Percentiles rank a stretch among this genome's conserved stretches.
Evolutionary conservation across 2,329 filamentous ascomycete genomes (phyloP).

Genomic region (Diaporthe helianthi): DNA sequence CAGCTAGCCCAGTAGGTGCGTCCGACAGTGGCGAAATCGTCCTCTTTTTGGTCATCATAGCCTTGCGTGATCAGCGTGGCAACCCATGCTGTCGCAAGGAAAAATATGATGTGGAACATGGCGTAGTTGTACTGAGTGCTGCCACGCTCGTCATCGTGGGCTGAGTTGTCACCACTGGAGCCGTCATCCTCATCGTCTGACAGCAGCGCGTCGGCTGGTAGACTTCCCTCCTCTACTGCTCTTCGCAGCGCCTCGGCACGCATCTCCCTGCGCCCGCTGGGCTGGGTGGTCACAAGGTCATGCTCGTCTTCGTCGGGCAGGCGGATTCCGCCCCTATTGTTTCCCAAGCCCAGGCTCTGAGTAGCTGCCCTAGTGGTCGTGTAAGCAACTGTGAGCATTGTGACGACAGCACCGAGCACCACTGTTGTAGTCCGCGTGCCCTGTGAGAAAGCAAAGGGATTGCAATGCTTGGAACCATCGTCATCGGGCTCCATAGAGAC

Average conservation of each 20-base stretch:
- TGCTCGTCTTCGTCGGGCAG: constrained; percentile 80
- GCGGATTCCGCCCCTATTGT: constrained; percentile 63
- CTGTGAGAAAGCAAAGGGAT: constrained; percentile 84
- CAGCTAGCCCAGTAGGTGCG: constrained; percentile 97
- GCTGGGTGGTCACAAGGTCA: constrained; percentile 86
- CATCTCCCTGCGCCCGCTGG: constrained; percentile 83
- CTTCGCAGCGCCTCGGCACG: constrained; percentile 88
- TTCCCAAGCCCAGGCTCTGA: constrained; percentile 79
- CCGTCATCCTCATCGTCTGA: constrained; percentile 72
- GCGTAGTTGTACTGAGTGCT: constrained; percentile 96
- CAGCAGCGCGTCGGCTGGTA: constrained; percentile 88
- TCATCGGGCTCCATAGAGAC: constrained; percentile 98
- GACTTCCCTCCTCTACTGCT: constrained; percentile 88
- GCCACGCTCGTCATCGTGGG: constrained; percentile 85
- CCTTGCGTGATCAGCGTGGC: constrained; percentile 85
- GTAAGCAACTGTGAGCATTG: constrained; percentile 96
- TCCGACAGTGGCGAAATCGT: constrained; percentile 90
- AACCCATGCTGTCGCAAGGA: constrained; percentile 95
- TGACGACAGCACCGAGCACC: constrained; percentile 91
- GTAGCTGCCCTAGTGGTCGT: constrained; percentile 96
- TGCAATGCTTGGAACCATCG: constrained; percentile 89
- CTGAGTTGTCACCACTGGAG: constrained; percentile 64
- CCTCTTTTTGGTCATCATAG: constrained; percentile 62
- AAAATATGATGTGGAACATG: constrained; percentile 97
- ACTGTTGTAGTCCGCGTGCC: constrained; percentile 90